Base-by-base conservation (phyloP, 345 rosid species). In the Isatis tinctoria region DNA sequence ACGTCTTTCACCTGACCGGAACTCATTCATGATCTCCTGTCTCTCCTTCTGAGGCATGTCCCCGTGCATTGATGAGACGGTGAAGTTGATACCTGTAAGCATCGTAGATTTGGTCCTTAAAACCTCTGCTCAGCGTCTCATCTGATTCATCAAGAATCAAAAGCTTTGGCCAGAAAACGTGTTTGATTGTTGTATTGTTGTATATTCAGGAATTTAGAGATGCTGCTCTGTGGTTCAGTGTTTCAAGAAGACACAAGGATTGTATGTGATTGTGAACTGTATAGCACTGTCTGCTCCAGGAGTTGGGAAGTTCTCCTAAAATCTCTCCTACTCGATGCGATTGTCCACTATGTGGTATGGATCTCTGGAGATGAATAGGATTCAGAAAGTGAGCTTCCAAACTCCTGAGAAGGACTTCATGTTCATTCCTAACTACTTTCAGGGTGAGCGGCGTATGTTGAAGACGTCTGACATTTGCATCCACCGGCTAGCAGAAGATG, bases 101-200 rank as follows among this genome's bases (percentile, higher is more conserved):
- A 67, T 88, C 93, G 62, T 92, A 92, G 45, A 92, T 89, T 69
- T 92, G 97, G 77, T 92, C 93, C 79, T 92, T 92, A 73, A 92
- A 90, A 60, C 97, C 93, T 83, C 94, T 85, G 83, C 97, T 90
- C 81, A 92, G 72, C 93, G 89, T 92, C 79, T 92, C 97, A 83
- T 92, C 93, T 69, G 92, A 88, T 74, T 89, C 96, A 74, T 92
- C 96, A 22, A 79, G 82, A 70, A 79, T 64, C 70, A 75, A 18
- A 35, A 75, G 24, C 44, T n/a, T n/a, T n/a, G n/a, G n/a, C n/a
- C n/a, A n/a, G n/a, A n/a, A n/a, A n/a, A n/a, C n/a, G n/a, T n/a
- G n/a, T n/a, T n/a, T n/a, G n/a, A n/a, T n/a, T n/a, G n/a, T n/a
- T n/a, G n/a, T n/a, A n/a, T n/a, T n/a, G n/a, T n/a, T n/a, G n/a